Evolutionary conservation across 1,284 basidiomycete species (phyloP).

Genomic region (Boletus sp.): DNA sequence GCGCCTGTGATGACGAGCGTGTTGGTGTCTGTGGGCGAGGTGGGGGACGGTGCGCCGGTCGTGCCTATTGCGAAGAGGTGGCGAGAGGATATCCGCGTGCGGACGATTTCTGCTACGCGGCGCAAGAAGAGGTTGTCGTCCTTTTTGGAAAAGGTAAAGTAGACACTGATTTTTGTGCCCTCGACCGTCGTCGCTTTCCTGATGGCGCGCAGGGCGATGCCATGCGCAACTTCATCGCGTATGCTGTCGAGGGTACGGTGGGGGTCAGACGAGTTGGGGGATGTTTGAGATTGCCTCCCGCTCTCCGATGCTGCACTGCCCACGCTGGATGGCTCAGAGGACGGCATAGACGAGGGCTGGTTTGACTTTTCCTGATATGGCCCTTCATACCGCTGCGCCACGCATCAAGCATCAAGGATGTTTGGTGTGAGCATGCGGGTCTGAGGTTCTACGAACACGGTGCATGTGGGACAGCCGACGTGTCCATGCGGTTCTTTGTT

Average conservation of each 20-base stretch:
- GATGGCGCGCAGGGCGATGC: conserved; percentile 59
- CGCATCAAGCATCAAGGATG: too few species aligned
- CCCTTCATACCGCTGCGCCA: too few species aligned
- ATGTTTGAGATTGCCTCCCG: conserved; percentile 4
- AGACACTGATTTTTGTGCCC: conserved; percentile 58
- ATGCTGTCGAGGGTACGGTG: conserved; percentile 60
- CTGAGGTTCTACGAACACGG: too few species aligned
- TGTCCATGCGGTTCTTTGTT: too few species aligned
- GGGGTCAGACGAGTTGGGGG: not conserved
- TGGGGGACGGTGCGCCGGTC: conserved; percentile 40
- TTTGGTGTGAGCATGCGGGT: too few species aligned
- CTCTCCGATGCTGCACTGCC: conserved; percentile 9
- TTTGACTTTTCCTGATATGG: too few species aligned
- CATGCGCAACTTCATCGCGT: conserved; percentile 61
- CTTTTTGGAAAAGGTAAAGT: conserved; percentile 56
- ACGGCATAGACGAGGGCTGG: too few species aligned
- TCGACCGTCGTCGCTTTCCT: conserved; percentile 52
- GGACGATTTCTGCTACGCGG: conserved; percentile 53
- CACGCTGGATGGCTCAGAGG: conserved; percentile 35
- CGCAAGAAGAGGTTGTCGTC: conserved; percentile 58
- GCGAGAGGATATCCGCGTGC: conserved; percentile 42
- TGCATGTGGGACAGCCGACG: too few species aligned
- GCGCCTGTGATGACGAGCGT: conserved; percentile 62
- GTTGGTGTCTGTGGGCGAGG: conserved; percentile 36
- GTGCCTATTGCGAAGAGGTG: conserved; percentile 64